These are phyloP conservation scores for Mucor mucedo DNA, from an alignment of 371 early-diverging fungal genomes.

Conservation along the genomic window DNA sequence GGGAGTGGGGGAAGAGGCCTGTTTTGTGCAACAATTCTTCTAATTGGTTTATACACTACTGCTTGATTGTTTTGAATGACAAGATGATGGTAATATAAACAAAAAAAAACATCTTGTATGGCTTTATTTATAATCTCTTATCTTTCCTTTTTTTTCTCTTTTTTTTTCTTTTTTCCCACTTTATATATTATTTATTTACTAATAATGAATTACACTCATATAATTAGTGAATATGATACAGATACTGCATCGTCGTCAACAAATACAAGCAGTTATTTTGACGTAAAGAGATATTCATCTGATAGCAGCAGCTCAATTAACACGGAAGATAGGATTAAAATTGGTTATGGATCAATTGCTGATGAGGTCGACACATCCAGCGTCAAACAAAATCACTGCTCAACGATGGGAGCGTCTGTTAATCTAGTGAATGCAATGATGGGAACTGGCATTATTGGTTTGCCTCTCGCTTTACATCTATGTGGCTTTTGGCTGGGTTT, in stretches of 20 bases:
- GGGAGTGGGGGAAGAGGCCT: no score
- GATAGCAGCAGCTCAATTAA: background rate
- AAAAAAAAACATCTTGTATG: background rate
- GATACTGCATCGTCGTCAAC: slow-evolving; percentile 7
- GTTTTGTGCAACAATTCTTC: no score
- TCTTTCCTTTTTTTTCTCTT: background rate
- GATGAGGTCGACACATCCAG: background rate
- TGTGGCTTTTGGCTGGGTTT: slow-evolving; percentile 63
- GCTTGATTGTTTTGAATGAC: background rate
- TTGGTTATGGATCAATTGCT: background rate
- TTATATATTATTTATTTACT: background rate
- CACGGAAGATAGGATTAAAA: background rate
- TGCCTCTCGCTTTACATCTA: slow-evolving; percentile 55
- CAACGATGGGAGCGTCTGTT: slow-evolving; percentile 28
- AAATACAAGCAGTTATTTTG: background rate
- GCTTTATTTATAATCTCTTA: background rate
- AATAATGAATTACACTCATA: background rate
- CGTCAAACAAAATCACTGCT: background rate
- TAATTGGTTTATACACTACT: background rate
- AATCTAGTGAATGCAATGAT: slow-evolving; percentile 64
- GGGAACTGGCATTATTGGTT: slow-evolving; percentile 64
- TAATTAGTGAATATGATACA: background rate
- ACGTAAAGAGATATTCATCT: background rate
- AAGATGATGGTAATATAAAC: background rate
- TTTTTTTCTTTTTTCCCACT: background rate